Conservation (phyloP, 1,284 basidiomycete genomes). For the Moniliophthora roreri region DNA sequence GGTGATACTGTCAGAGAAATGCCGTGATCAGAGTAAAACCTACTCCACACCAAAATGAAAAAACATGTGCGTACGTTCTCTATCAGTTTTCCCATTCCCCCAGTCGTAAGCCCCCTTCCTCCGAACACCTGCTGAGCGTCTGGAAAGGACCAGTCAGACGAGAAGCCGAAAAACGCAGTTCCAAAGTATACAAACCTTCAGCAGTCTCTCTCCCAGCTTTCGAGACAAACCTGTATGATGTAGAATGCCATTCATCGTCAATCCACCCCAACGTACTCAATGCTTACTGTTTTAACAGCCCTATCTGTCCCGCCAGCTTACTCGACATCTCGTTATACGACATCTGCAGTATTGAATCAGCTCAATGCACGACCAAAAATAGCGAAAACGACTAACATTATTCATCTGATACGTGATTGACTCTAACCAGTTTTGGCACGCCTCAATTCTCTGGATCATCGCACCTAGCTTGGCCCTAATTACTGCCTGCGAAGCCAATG, state of each 20-base stretch:
- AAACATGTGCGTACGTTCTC: conserved; percentile 47
- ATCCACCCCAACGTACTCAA: conserved; percentile 1
- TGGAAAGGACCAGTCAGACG: conserved; percentile 16
- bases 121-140: conserved; percentile 67
- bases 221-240: conserved; percentile 73
- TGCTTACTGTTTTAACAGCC: conserved; percentile 66
- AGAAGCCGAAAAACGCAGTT: too few species aligned
- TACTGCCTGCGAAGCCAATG: conserved; percentile 88
- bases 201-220: conserved; percentile 70
- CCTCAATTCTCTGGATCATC: conserved; percentile 90
- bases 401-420: conserved; percentile 91
- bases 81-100: conserved; percentile 67
- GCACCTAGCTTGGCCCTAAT: conserved; percentile 84
- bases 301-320: conserved; percentile 74
- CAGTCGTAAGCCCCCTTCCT: conserved; percentile 57
- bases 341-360: conserved; percentile 48
- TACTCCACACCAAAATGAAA: conserved; percentile 2
- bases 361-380: neutral
- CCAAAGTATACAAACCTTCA: conserved; percentile 42
- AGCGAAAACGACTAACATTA: conserved; percentile 53
- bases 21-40: conserved; percentile 1
- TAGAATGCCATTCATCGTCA: conserved; percentile 12
- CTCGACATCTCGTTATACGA: conserved; percentile 79
- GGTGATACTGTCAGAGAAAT: conserved; percentile 37
- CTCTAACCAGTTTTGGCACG: conserved; percentile 90